These are phyloP conservation scores for Cercospora sp. DNA, from an alignment of 2,329 filamentous ascomycete genomes.

Conservation along the genomic window DNA sequence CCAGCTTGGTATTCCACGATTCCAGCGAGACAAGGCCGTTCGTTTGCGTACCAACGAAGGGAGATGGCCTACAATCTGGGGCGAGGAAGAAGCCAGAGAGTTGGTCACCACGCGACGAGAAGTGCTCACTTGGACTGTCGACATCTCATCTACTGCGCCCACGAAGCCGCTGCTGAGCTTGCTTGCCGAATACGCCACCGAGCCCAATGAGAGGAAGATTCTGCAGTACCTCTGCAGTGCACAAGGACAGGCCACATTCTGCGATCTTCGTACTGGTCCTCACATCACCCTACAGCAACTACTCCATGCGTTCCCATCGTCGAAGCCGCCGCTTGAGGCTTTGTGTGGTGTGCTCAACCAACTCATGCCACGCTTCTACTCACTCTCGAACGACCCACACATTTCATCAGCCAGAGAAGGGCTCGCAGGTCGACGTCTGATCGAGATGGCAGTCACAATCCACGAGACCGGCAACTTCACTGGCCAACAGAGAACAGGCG, in stretches of 20 bases:
- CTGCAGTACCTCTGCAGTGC: conserved; percentile 81
- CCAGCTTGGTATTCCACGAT: conserved; percentile 74
- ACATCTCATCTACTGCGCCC: conserved; percentile 88
- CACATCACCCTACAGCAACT: conserved; percentile 82
- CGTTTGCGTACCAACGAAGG: conserved; percentile 75
- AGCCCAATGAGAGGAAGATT: conserved; percentile 83
- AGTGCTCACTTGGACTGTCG: conserved; percentile 92
- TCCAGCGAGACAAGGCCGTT: conserved; percentile 80
- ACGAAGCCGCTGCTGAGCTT: conserved; percentile 84
- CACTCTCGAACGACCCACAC: conserved; percentile 91
- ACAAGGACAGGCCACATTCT: conserved; percentile 89
- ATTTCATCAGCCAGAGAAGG: conserved; percentile 70
- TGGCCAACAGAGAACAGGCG: conserved; percentile 66
- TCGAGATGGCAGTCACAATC: conserved; percentile 96
- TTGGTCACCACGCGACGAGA: conserved; percentile 88
- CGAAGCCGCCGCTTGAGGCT: conserved; percentile 80
- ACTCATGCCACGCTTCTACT: conserved; percentile 98
- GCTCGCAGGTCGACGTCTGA: conserved; percentile 70
- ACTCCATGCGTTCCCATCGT: conserved; percentile 86
- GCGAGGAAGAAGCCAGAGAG: conserved; percentile 79
- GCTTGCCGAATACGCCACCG: conserved; percentile 78
- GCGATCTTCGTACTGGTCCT: conserved; percentile 84
- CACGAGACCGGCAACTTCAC: conserved; percentile 84
- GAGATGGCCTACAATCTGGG: conserved; percentile 98
- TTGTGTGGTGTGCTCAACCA: conserved; percentile 79